Evolutionary conservation across 2,329 filamentous ascomycete species (phyloP), one percentile per base, ranked within the genome.

Genomic region (Phyllachora maydis): DNA sequence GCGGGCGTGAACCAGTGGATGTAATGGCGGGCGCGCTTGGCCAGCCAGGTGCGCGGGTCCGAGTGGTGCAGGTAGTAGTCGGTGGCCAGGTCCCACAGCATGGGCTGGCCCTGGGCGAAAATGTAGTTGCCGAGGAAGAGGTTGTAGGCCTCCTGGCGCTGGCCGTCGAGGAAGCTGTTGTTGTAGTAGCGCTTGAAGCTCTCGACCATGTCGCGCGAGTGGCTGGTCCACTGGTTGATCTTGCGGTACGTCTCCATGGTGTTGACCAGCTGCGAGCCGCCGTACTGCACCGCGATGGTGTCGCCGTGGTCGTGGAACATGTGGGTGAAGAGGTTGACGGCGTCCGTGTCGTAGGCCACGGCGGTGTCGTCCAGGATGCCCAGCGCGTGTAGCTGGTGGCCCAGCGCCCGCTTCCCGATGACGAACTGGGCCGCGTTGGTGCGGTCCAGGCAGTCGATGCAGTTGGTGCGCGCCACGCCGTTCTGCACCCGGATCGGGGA

Each of bases 231-330:
- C 44, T 95, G 85, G 35, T 95, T 95, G 44, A 93, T 91, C 49
- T 95, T 95, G 27, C 88, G 76, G 45, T 98, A 98, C 4, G 88
- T 98, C 34, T 91, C 83, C 83, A 98, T 95, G 0, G 88, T 98
- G 43, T 98, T 98, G 37, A 98, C 88, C 1, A 98, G 63, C 46
- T 98, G 88, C 3, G 83, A 95, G 7, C 88, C 88, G 27, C 88
- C 88, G 37, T 98, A 98, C 43, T 98, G 88, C 25, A 95, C 76
- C 1, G 88, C 88, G 38, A 98, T 95, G 4, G 83, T 93, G 45
- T 98, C 88, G 27, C 88, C 88, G 41, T 98, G 88, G 35, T 91
- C 82, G 44, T 95, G 83, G 51, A 83, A 92, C 85, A 98, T 95
- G 38, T 91, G 78, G 1, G 88, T 95, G 37, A 98, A 93, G 7